Evolutionary conservation across 1,284 basidiomycete species (phyloP).

Genomic region (Sanghuangporus baumii): DNA sequence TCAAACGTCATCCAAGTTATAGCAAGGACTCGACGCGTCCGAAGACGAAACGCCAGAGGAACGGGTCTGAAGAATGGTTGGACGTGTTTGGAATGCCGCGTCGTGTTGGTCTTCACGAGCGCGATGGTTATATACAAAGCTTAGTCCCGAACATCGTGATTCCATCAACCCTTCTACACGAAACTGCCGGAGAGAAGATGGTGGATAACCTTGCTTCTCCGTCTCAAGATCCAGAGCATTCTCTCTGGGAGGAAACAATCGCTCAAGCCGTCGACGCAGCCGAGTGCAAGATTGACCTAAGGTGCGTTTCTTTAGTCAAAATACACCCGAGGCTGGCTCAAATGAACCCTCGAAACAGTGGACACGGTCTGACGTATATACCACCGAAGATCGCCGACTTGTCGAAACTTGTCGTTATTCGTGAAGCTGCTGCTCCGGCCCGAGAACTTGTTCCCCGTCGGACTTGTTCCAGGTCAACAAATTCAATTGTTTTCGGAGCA

Average conservation of each 20-base stretch:
- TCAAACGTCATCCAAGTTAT: constrained; percentile 20
- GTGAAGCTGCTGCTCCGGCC: background rate
- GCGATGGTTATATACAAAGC: background rate
- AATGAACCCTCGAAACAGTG: constrained; percentile 20
- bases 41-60: constrained; percentile 8
- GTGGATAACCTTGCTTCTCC: background rate
- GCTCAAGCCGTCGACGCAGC: constrained; percentile 33
- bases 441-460: constrained; percentile 13
- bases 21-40: constrained; percentile 16
- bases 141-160: background rate
- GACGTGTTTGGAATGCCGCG: background rate
- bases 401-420: constrained; percentile 33
- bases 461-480: constrained; percentile 16
- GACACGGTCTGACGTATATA: constrained; percentile 33
- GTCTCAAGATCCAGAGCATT: constrained; percentile 25
- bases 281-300: constrained; percentile 34
- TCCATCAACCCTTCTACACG: background rate
- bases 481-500: constrained; percentile 15
- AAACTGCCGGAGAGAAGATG: background rate
- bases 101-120: background rate
- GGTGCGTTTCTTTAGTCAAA: constrained; percentile 27
- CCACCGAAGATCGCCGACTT: constrained; percentile 38
- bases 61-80: background rate
- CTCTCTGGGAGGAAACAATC: constrained; percentile 38
- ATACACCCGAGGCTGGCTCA: background rate